phyloP scores from a whole-genome alignment of 106 monocot genomes.

The Amphibolis antarctica region DNA sequence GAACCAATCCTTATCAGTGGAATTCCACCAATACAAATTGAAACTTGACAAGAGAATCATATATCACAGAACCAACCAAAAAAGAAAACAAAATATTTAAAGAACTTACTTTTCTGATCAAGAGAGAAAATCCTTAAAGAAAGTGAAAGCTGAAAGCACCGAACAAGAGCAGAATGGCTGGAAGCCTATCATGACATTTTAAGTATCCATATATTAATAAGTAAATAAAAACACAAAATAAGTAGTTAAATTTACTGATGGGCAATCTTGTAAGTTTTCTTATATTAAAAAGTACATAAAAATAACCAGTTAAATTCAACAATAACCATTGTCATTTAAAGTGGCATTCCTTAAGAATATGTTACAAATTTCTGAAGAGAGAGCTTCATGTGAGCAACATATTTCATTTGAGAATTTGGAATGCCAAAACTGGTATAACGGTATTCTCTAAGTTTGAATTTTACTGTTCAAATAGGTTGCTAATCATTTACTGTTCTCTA shows the following conservation, averaged over 20 bases:
- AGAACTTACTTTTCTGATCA: slow-evolving; percentile 53
- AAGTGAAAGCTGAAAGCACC: slow-evolving; percentile 82
- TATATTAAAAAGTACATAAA: not conserved
- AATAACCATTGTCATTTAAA: no score
- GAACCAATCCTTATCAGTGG: no score
- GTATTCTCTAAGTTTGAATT: no score
- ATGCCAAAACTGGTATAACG: no score
- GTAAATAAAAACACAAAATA: slow-evolving; percentile 2
- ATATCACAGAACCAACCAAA: not conserved
- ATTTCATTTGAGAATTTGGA: not conserved
- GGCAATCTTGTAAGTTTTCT: not conserved
- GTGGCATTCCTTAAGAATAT: no score
- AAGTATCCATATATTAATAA: not conserved
- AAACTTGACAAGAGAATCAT: not conserved
- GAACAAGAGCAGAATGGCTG: slow-evolving; percentile 48
- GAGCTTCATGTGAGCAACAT: not conserved
- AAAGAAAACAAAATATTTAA: not conserved
- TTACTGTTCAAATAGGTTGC: no score
- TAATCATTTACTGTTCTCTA: no score
- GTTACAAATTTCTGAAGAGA: not conserved
- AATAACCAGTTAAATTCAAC: no score
- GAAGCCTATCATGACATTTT: slow-evolving; percentile 35
- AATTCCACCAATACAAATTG: no score
- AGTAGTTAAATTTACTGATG: not conserved
- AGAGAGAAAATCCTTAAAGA: slow-evolving; percentile 67